Percentiles rank a stretch among this genome's conserved stretches.
Conservation (phyloP, 73 alveolate species). For the Paramecium octaurelia region DNA sequence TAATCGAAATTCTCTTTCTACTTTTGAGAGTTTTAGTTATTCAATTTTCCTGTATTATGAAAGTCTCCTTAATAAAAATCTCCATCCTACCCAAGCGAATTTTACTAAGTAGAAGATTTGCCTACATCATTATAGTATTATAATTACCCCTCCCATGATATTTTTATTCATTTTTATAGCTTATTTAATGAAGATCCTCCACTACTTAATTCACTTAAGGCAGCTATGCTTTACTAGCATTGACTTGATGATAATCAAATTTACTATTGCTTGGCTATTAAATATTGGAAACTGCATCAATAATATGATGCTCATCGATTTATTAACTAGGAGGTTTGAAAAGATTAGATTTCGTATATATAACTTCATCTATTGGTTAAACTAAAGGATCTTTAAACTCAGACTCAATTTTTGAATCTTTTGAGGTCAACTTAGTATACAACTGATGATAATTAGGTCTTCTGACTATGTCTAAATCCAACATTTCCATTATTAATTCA, state of each 20-base stretch:
- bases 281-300: background rate
- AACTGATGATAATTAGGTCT: background rate
- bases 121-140: background rate
- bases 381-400: background rate
- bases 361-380: background rate
- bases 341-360: background rate
- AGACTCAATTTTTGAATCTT: background rate
- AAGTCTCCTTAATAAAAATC: background rate
- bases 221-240: background rate
- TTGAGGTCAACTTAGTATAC: background rate
- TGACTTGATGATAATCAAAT: background rate
- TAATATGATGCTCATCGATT: background rate
- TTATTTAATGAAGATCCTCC: background rate
- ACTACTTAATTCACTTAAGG: background rate
- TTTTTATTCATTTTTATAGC: background rate
- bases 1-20: background rate
- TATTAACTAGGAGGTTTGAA: background rate
- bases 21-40: background rate
- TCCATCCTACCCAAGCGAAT: background rate
- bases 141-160: background rate
- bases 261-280: background rate
- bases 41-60: background rate
- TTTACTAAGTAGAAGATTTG: background rate
- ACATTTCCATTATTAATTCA: background rate
- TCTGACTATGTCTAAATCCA: background rate